A percentile compares a stretch with the other conserved stretches of the same genome.
These are phyloP conservation scores for Colletotrichum echinochloae DNA, from an alignment of 2,329 filamentous ascomycete species.

Conservation along the genomic window DNA sequence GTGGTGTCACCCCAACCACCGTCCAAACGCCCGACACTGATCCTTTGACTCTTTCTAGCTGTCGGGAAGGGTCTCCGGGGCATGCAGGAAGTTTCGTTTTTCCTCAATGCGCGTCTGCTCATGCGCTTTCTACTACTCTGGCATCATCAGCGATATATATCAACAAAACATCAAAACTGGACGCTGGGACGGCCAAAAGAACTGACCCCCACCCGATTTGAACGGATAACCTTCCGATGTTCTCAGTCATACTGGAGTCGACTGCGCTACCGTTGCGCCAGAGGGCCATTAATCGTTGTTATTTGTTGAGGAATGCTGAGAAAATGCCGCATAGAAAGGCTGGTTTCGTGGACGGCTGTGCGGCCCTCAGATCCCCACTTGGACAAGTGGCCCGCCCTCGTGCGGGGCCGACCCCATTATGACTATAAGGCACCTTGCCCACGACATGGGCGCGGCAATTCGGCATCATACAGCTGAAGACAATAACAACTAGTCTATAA, in stretches of 20 bases:
- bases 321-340: neutral
- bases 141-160: neutral
- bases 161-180: neutral
- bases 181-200: neutral
- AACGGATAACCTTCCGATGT: conserved; percentile 40
- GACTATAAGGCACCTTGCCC: conserved; percentile 5
- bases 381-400: neutral
- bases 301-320: fast-evolving
- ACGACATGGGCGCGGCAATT: conserved; percentile 22
- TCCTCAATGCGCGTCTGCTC: fast-evolving
- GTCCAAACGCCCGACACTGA: neutral
- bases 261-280: conserved; percentile 41
- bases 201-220: conserved; percentile 38
- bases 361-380: neutral
- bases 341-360: too few species aligned
- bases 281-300: neutral
- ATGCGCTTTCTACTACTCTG: neutral
- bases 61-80: neutral
- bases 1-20: neutral
- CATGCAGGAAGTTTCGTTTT: neutral
- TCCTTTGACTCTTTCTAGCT: neutral
- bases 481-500: neutral
- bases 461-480: conserved; percentile 8
- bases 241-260: conserved; percentile 32
- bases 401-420: conserved; percentile 16